These are phyloP conservation scores for Daldinia sp. DNA, from an alignment of 2,329 filamentous ascomycete species.

Conservation along the genomic window DNA sequence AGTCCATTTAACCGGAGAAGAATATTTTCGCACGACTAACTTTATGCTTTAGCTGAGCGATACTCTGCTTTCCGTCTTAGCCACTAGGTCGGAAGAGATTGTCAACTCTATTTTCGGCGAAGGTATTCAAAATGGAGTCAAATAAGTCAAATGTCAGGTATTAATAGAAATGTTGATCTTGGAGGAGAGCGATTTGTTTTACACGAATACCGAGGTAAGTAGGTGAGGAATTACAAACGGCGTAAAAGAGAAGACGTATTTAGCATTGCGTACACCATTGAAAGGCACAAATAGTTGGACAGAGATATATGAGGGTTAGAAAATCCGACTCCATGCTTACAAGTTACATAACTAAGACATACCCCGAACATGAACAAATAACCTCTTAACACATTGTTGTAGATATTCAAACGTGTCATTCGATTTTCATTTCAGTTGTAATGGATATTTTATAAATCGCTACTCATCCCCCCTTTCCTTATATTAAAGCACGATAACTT, in stretches of 20 bases:
- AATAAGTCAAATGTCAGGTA: slow-evolving; percentile 1
- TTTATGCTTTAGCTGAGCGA: slow-evolving; percentile 53
- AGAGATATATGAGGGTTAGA: not conserved
- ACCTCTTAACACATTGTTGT: too few relatives aligned
- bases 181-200: not conserved
- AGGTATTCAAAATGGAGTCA: slow-evolving; percentile 1
- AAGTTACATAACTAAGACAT: not conserved
- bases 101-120: slow-evolving; percentile 49
- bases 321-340: not conserved
- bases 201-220: not conserved
- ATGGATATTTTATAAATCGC: too few relatives aligned
- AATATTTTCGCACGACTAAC: slow-evolving; percentile 67
- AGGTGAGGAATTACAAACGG: not conserved
- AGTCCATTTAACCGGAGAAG: slow-evolving; percentile 56
- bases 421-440: too few relatives aligned
- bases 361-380: too few relatives aligned
- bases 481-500: too few relatives aligned
- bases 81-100: slow-evolving; percentile 48
- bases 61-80: slow-evolving; percentile 47
- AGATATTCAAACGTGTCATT: too few relatives aligned
- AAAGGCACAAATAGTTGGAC: not conserved
- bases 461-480: too few relatives aligned
- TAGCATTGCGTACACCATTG: not conserved
- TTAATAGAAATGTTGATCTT: not conserved
- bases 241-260: not conserved